These are phyloP conservation scores for Cladophialophora carrionii DNA, from an alignment of 2,329 filamentous ascomycete species.

Conservation along the genomic window DNA sequence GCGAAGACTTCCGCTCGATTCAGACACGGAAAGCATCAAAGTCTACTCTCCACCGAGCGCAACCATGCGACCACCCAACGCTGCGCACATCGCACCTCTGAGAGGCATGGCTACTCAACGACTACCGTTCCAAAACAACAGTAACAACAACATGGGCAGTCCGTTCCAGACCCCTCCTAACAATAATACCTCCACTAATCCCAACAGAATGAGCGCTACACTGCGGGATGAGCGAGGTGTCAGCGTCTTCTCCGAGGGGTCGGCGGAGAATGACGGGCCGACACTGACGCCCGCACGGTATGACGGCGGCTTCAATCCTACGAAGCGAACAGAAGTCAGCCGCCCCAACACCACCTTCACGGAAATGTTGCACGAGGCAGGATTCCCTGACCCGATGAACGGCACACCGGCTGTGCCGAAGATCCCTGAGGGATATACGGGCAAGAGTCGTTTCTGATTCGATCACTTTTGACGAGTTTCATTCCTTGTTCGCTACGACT, in stretches of 20 bases:
- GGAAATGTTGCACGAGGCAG: constrained; percentile 36
- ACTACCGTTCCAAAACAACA: constrained; percentile 6
- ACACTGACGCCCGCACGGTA: constrained; percentile 35
- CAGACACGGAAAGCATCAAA: constrained; percentile 52
- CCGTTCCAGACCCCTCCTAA: constrained; percentile 36
- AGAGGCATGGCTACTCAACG: constrained; percentile 35
- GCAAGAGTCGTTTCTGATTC: constrained; percentile 12
- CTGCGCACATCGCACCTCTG: constrained; percentile 33
- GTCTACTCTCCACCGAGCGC: constrained; percentile 51
- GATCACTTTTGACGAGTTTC: constrained; percentile 14
- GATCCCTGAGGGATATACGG: constrained; percentile 32
- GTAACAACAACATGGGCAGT: constrained; percentile 32
- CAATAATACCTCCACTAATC: constrained; percentile 9
- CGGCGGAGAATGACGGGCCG: constrained; percentile 14
- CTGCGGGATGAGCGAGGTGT: constrained; percentile 22
- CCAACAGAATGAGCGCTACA: constrained; percentile 21
- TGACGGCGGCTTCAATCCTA: constrained; percentile 19
- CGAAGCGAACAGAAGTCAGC: constrained; percentile 27
- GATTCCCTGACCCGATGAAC: constrained; percentile 35
- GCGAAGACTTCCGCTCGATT: constrained; percentile 32
- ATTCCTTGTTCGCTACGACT: constrained; percentile 7
- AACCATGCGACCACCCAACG: constrained; percentile 34
- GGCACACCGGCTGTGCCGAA: constrained; percentile 32
- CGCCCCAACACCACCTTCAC: constrained; percentile 37
- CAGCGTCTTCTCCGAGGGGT: constrained; percentile 27